phyloP scores from a whole-genome alignment of 345 rosid genomes.

The Melastoma malabathricum region DNA sequence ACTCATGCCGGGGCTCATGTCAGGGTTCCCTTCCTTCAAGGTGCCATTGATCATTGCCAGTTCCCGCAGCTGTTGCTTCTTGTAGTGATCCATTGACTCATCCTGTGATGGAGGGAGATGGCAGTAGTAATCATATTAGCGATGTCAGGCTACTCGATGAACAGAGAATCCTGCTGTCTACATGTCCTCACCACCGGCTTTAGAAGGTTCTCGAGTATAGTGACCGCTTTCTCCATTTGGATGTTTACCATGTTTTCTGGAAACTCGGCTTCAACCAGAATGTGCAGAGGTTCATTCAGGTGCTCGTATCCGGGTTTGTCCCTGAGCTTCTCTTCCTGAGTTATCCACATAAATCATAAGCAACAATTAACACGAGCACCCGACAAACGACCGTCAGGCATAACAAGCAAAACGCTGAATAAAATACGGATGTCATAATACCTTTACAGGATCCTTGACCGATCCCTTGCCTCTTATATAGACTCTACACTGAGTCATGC shows the following conservation, averaged over 20 bases:
- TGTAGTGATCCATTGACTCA: slow-evolving; percentile 79
- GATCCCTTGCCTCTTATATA: slow-evolving; percentile 90
- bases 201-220: slow-evolving; percentile 59
- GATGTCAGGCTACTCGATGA: neutral
- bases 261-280: slow-evolving; percentile 86
- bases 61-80: slow-evolving; percentile 85
- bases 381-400: too few species aligned
- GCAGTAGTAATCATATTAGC: neutral
- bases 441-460: slow-evolving; percentile 78
- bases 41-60: slow-evolving; percentile 78
- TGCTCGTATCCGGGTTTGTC: slow-evolving; percentile 95
- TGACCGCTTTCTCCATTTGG: slow-evolving; percentile 57
- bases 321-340: slow-evolving; percentile 77
- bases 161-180: neutral
- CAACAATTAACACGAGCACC: too few species aligned
- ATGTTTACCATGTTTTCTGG: slow-evolving; percentile 67
- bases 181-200: slow-evolving; percentile 67
- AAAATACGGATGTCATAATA: slow-evolving; percentile 8
- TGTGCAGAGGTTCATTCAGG: slow-evolving; percentile 75
- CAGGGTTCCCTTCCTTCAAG: slow-evolving; percentile 71
- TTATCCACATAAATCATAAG: too few species aligned
- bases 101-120: slow-evolving; percentile 29
- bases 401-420: too few species aligned
- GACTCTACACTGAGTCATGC: slow-evolving; percentile 68
- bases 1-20: slow-evolving; percentile 77